phyloP scores from a whole-genome alignment of 345 rosid genomes.

The Eucalyptus caleyi region DNA sequence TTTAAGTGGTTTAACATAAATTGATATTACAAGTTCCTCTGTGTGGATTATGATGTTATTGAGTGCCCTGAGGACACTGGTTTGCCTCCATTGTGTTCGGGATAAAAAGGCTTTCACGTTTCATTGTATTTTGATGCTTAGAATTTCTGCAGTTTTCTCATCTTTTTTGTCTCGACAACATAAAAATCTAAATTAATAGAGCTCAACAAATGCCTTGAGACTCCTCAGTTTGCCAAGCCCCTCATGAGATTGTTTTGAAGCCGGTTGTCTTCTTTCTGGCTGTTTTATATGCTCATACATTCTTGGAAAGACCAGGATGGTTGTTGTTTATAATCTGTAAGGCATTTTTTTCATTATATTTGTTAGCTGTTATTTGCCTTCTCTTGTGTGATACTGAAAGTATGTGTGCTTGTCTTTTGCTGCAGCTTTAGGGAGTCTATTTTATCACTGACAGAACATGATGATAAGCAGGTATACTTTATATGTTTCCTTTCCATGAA shows the following conservation, averaged over 20 bases:
- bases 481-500: background rate
- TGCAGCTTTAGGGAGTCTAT: constrained; percentile 89
- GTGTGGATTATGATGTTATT: background rate
- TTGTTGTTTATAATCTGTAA: background rate
- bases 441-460: constrained; percentile 88
- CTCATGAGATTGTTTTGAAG: background rate
- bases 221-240: background rate
- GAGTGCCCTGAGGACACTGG: background rate
- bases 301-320: background rate
- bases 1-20: background rate
- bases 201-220: background rate
- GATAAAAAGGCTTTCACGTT: background rate
- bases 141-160: background rate
- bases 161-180: background rate
- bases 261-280: background rate
- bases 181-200: background rate
- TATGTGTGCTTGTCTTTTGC: background rate
- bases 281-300: background rate
- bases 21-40: background rate
- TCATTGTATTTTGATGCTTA: background rate
- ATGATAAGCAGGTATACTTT: constrained; percentile 67
- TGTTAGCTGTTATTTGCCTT: background rate
- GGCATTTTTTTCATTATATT: background rate
- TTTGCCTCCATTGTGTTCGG: background rate
- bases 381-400: background rate